phyloP scores from a whole-genome alignment of 768 basidiomycete species.

The Suillus spraguei region DNA sequence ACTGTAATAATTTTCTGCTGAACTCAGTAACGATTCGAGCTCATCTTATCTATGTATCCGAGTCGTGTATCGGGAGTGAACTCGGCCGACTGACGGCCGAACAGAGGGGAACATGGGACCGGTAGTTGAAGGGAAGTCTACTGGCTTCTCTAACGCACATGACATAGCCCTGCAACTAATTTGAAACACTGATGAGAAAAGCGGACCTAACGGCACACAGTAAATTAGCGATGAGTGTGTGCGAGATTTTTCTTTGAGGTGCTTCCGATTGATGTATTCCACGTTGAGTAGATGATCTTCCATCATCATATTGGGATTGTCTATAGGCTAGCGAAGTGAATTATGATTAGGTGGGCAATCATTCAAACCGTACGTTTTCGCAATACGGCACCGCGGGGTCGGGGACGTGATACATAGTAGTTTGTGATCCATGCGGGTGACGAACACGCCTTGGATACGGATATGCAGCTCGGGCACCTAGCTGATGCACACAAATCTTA shows the following conservation, averaged over 20 bases:
- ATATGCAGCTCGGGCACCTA: neutral
- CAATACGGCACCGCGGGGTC: slow-evolving; percentile 8
- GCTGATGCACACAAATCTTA: neutral
- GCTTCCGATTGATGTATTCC: neutral
- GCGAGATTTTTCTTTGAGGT: neutral
- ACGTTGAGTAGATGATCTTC: neutral
- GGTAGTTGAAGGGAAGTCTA: neutral
- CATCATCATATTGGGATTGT: neutral
- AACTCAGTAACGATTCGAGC: neutral
- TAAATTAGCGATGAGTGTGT: neutral
- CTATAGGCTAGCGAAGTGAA: neutral
- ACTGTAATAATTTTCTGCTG: neutral
- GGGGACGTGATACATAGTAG: neutral
- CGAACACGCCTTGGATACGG: neutral
- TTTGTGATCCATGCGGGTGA: neutral
- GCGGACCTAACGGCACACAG: neutral
- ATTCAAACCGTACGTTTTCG: neutral
- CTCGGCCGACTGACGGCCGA: neutral
- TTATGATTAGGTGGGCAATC: neutral
- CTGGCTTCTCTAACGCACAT: neutral
- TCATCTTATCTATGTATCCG: neutral
- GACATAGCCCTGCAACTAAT: neutral
- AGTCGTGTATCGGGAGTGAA: neutral
- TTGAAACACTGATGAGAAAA: neutral
- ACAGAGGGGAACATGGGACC: neutral